These are phyloP conservation scores for Cryptococcus floricola DNA, from an alignment of 1,284 basidiomycete genomes.

Conservation along the genomic window DNA sequence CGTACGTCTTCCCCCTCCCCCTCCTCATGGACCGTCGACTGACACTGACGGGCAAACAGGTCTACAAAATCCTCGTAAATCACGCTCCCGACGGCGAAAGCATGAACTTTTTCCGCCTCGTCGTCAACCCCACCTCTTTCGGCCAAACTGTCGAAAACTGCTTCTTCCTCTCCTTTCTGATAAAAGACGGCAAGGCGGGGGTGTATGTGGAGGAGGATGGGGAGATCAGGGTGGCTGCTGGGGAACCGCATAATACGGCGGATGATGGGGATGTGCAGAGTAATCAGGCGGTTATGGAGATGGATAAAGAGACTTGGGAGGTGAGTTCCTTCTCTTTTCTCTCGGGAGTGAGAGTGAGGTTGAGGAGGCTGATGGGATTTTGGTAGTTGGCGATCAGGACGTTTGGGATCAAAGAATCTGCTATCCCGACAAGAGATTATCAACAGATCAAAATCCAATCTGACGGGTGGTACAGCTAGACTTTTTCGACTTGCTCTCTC, in stretches of 20 bases:
- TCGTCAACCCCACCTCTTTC: conserved; percentile 53
- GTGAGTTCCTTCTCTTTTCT: conserved; percentile 22
- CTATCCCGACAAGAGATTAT: conserved; percentile 47
- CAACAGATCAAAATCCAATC: conserved; percentile 3
- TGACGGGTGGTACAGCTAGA: conserved; percentile 18
- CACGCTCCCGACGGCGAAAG: conserved; percentile 28
- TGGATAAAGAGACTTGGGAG: conserved; percentile 51
- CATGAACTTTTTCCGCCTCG: conserved; percentile 52
- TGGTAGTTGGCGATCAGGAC: conserved; percentile 45
- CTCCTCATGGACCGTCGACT: neutral
- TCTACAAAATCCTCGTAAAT: conserved; percentile 20
- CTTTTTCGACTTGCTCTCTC: neutral
- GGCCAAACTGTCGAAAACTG: conserved; percentile 56
- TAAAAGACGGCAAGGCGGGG: conserved; percentile 50
- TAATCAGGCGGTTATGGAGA: conserved; percentile 54
- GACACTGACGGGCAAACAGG: conserved; percentile 10
- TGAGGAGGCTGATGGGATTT: neutral
- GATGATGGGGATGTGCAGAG: conserved; percentile 28
- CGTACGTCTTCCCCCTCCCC: neutral
- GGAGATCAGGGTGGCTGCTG: conserved; percentile 47
- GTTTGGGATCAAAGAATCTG: conserved; percentile 49
- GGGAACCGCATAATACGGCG: conserved; percentile 38
- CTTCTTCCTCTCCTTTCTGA: conserved; percentile 56
- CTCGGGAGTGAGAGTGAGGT: neutral
- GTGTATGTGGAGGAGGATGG: conserved; percentile 45